Evolutionary conservation across 257 asterid species (phyloP).

Genomic region (Solanum piurae): DNA sequence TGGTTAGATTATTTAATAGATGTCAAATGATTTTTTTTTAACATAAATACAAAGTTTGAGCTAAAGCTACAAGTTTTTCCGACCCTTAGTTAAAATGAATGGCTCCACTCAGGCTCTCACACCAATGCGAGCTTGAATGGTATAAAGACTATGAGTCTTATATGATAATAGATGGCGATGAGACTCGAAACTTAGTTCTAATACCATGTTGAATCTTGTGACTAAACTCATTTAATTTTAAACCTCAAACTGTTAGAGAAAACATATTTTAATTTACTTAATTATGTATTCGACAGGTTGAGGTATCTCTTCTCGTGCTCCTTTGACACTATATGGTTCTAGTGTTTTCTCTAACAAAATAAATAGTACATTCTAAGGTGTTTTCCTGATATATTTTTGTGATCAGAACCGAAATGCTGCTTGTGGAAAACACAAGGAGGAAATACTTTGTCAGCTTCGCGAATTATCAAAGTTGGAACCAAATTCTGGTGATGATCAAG

Average conservation of each 20-base stretch:
- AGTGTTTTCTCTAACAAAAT: background rate
- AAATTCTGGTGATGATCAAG: conserved; percentile 30
- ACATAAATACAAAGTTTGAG: background rate
- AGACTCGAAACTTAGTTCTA: background rate
- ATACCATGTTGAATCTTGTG: background rate
- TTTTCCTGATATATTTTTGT: background rate
- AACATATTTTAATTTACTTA: background rate
- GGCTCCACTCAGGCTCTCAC: background rate
- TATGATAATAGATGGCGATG: background rate
- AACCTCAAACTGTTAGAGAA: background rate
- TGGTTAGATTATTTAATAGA: background rate
- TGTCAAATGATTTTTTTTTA: background rate
- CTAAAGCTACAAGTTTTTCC: background rate
- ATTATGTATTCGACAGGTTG: background rate
- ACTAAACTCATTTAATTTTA: background rate
- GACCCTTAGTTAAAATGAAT: background rate
- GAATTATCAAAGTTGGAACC: conserved; percentile 62
- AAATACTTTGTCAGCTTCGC: conserved; percentile 66
- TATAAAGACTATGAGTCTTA: background rate
- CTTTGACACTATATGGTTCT: background rate
- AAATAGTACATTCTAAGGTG: background rate
- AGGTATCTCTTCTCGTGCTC: background rate
- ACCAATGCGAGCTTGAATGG: background rate
- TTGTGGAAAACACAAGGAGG: conserved; percentile 80
- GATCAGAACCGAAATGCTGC: conserved; percentile 78